Base-by-base conservation (phyloP, 75 land plant genomes). In the Cunninghamia lanceolata region DNA sequence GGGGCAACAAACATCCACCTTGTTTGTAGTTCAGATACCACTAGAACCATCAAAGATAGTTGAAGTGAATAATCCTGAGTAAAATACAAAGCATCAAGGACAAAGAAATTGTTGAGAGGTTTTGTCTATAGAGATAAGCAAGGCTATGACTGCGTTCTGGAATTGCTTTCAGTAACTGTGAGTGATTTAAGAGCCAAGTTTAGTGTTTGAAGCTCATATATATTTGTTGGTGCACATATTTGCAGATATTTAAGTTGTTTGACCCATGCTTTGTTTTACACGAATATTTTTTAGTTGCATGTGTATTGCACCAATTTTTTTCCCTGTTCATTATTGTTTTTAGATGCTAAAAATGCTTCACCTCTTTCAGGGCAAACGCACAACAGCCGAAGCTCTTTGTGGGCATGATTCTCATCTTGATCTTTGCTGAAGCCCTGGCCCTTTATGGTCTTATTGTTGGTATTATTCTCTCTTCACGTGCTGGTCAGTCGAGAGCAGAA, bases 341-440 rank as follows among this genome's bases (percentile, higher is more conserved):
- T 66, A 28, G n/a, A 66, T 25, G 9, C 75, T 73, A 32, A 73
- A 71, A 34, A 28, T 43, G 30, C 34, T 45, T 28, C 11, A 80
- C 9, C 52, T 85, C 34, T 75, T 87, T 77, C 91, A 90, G 92
- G 68, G 93, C 93, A 32, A 92, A 92, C 83, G 93, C 93, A 16
- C 93, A 92, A 63, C 93, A 92, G 82, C 93, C 93, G 9, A 92
- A 92, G 90, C 90, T 92, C 9, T 92, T 90, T 82, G 93, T 92
- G 52, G 93, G 93, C 7, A 92, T 92, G 93, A 92, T 92, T 36
- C 88, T 92, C 28, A 92, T 92, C 13, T 92, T 92, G 38, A 92
- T 92, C 86, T 92, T 92, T 88, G 93, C 93, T 30, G 93, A 92
- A 90, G 93, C 93, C 47, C 88, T 92, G 30, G 93, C 93, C 19